phyloP scores from a whole-genome alignment of 306 rosid genomes.

The Cicer yamashitae region DNA sequence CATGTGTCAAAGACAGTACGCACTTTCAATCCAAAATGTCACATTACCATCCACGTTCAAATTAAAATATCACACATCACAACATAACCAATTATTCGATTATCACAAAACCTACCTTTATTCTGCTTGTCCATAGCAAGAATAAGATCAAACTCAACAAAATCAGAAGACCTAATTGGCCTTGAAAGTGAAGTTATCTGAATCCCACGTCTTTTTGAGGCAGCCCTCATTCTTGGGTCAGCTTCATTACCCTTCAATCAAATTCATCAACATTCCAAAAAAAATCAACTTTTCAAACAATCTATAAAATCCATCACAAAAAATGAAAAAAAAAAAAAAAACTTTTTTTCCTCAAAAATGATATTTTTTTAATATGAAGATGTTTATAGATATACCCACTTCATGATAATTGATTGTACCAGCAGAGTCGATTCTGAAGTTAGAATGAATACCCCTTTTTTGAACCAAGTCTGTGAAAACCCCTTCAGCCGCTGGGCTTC shows the following conservation, averaged over 20 bases:
- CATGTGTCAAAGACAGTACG: too few species aligned
- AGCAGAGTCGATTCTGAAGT: constrained; percentile 76
- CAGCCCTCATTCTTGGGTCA: constrained; percentile 91
- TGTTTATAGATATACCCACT: constrained; percentile 46
- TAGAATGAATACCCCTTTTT: constrained; percentile 65
- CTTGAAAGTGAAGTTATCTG: constrained; percentile 80
- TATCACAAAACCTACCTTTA: constrained; percentile 55
- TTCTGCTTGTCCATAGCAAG: constrained; percentile 93
- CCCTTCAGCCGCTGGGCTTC: constrained; percentile 97
- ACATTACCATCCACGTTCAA: neutral
- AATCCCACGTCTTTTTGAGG: constrained; percentile 85
- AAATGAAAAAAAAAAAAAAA: neutral
- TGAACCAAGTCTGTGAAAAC: constrained; percentile 80
- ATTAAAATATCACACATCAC: neutral
- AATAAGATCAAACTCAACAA: constrained; percentile 81
- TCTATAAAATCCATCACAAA: constrained; percentile 16
- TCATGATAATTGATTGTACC: constrained; percentile 89
- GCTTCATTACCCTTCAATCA: constrained; percentile 76
- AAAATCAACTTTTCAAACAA: neutral
- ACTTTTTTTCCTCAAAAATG: neutral
- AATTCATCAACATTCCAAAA: constrained; percentile 37
- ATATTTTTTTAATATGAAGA: neutral
- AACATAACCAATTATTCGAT: constrained; percentile 15
- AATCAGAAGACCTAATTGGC: constrained; percentile 82
- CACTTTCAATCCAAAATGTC: too few species aligned